Conservation (phyloP, 1,139 yeast species). For the Candida sp. region DNA sequence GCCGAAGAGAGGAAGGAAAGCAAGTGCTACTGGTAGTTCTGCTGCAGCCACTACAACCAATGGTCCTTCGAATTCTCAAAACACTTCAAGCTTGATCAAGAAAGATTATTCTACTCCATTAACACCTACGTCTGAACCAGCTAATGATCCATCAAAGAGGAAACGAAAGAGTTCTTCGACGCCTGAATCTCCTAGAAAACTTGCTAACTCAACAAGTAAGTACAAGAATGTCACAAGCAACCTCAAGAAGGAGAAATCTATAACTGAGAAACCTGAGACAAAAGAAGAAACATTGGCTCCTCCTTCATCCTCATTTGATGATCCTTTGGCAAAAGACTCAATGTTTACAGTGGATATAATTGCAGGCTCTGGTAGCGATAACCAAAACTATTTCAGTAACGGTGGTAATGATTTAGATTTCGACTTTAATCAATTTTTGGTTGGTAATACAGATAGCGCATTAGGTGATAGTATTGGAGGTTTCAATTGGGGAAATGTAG, state of each 20-base stretch:
- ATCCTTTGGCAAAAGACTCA: conserved; percentile 27
- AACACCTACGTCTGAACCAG: conserved; percentile 42
- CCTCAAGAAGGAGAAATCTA: conserved; percentile 23
- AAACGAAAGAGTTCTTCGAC: conserved; percentile 20
- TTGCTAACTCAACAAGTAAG: conserved; percentile 11
- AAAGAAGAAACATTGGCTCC: conserved; percentile 12
- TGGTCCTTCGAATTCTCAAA: conserved; percentile 22
- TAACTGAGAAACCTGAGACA: conserved; percentile 3
- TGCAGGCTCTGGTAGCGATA: conserved; percentile 17
- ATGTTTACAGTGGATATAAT: conserved; percentile 36
- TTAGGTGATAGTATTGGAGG: conserved; percentile 39
- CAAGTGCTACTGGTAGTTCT: conserved; percentile 17
- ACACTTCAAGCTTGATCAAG: conserved; percentile 25
- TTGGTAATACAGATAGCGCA: conserved; percentile 30
- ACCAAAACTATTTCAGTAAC: conserved; percentile 16
- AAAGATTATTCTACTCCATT: conserved; percentile 41
- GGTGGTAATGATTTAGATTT: conserved; percentile 40
- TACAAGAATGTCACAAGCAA: conserved; percentile 13
- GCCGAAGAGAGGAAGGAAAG: conserved; percentile 33
- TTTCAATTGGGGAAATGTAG: conserved; percentile 54
- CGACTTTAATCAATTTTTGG: conserved; percentile 51
- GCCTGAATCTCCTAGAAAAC: conserved; percentile 35
- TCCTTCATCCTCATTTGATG: conserved; percentile 20
- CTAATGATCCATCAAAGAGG: conserved; percentile 20
- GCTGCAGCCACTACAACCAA: conserved; percentile 8